Percentiles rank a stretch among this genome's conserved stretches.
These are phyloP conservation scores for Mitragyna speciosa DNA, from an alignment of 257 asterid species.

Conservation along the genomic window DNA sequence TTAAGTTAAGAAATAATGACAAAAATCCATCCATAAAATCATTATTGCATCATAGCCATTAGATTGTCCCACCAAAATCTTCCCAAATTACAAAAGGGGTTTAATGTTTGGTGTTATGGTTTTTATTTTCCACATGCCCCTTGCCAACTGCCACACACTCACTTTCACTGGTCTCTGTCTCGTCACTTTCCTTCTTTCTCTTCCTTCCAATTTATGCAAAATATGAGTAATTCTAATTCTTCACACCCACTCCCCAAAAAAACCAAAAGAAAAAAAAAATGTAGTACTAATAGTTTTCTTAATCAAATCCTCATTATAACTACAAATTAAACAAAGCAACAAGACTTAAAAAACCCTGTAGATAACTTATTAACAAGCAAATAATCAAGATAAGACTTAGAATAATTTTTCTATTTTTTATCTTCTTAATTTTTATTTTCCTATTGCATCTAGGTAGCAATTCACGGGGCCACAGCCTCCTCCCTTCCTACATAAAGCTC, in stretches of 20 bases:
- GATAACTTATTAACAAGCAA: not conserved
- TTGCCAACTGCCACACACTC: not conserved
- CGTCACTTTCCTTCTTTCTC: not conserved
- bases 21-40: constrained; percentile 7
- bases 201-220: not conserved
- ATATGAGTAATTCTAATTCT: not conserved
- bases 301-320: too few relatives aligned
- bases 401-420: not conserved
- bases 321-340: too few relatives aligned
- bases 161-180: not conserved
- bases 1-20: not conserved
- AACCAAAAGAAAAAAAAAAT: too few relatives aligned
- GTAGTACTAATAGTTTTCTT: too few relatives aligned
- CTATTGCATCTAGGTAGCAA: not conserved
- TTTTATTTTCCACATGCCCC: not conserved
- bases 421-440: not conserved
- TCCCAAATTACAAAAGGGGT: constrained; percentile 4
- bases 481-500: constrained; percentile 53
- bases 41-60: constrained; percentile 27
- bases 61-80: constrained; percentile 10
- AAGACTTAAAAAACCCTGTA: not conserved
- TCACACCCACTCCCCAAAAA: not conserved
- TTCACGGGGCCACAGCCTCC: constrained; percentile 27
- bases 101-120: not conserved
- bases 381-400: too few relatives aligned